Base-by-base conservation (phyloP, 805 yeast genomes). In the Saccharomycopsis capsularis region DNA sequence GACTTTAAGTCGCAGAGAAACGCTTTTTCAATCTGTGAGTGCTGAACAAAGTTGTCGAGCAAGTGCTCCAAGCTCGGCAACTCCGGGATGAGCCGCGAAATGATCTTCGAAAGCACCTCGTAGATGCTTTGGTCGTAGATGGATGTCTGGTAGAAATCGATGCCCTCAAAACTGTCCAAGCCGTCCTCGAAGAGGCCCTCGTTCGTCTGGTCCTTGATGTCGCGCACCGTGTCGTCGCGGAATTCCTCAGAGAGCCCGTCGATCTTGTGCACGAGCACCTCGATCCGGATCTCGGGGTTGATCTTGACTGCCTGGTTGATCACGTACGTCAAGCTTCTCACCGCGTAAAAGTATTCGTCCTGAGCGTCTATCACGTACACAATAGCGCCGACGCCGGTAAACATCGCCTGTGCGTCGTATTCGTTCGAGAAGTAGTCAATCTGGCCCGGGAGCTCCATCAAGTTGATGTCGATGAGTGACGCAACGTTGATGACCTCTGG, bases 381-480 rank as follows among this genome's bases (percentile, higher is more conserved):
- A 25, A 93, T 71, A 0, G 96, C 93, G 18, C 96, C 96, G 13
- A 89, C 88, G 40, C 83, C 79, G 39, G 82, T 73, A 60, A 91
- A 90, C 24, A 90, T 66, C 53, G 81, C 71, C 53, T 82, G 89
- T 22, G 85, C 79, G 59, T 88, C 96, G 57, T 82, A 82, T 18
- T 48, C 50, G 27, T 66, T 52, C 19, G 47, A 44, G 62, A 88
- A 86, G 59, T 87, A 78, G 63, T 89, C 88, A 54, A 90, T 66
- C 64, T 91, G 97, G 2, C 97, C 98, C 0, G 99, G 99, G 16
- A 91, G 70, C 63, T 91, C 99, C 84, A 89, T 86, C 16, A 91
- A 90, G 2, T 88, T 82, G 40, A 91, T 68, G 62, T 90, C 93
- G 37, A 90, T 86, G 46, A 91, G 70, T 7, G 96, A 86, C 43